These are phyloP conservation scores for Leptographium procerum DNA, from an alignment of 2,329 filamentous ascomycete genomes.

Conservation along the genomic window DNA sequence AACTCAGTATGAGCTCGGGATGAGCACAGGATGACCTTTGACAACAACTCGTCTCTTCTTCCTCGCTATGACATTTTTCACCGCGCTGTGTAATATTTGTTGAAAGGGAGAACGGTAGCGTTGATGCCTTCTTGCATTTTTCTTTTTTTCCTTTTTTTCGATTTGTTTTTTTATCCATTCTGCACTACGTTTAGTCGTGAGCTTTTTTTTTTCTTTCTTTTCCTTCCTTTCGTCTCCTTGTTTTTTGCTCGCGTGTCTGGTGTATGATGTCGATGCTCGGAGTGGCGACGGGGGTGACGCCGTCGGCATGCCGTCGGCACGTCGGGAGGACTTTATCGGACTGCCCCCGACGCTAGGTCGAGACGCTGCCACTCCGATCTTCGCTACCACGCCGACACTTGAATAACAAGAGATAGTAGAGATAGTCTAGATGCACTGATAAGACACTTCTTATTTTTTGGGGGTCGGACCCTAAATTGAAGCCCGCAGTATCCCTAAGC, in stretches of 20 bases:
- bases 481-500: background rate
- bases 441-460: background rate
- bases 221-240: too few relatives aligned
- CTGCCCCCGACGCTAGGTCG: background rate
- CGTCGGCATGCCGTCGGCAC: background rate
- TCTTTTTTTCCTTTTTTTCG: too few relatives aligned
- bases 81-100: background rate
- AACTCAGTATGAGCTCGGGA: too few relatives aligned
- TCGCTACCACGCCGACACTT: background rate
- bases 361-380: background rate
- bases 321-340: background rate
- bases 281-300: too few relatives aligned
- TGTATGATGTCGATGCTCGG: background rate
- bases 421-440: background rate
- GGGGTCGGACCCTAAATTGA: background rate
- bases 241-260: background rate
- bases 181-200: too few relatives aligned
- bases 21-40: too few relatives aligned
- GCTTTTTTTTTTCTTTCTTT: too few relatives aligned
- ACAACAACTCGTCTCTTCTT: background rate
- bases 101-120: background rate
- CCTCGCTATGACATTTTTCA: too few relatives aligned
- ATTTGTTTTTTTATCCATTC: too few relatives aligned
- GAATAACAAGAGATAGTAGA: too few relatives aligned
- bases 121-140: background rate